Base-by-base conservation (phyloP, 352 stramenopile species). In the Pythium diclinum region DNA sequence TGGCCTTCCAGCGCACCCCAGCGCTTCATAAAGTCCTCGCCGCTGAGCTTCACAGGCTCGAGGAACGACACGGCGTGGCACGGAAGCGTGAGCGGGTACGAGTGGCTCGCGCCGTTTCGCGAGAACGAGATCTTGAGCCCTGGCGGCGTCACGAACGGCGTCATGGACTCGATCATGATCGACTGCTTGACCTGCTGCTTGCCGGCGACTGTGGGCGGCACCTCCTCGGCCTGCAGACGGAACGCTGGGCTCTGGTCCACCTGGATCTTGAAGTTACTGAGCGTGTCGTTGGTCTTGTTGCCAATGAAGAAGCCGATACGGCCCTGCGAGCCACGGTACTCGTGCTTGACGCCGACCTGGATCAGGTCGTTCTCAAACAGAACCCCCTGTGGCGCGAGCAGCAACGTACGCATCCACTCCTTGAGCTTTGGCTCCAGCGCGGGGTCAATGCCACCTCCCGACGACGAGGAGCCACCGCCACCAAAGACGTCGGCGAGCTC, bases 251-350 rank as follows among this genome's bases (percentile, higher is more conserved):
- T 61, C 16, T 56, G 9, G 10, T 80, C 76, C 3, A 98, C 69
- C 63, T 82, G 76, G 9, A 93, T 78, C 10, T 83, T 85, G 73
- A 99, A 97, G 51, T 95, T 75, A 17, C 72, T 76, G 47, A 98
- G 70, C 11, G 79, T 74, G 32, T 87, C 80, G 36, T 72, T 78
- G 17, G 63, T 80, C 65, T 98, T 96, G 79, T 98, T 98, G 64
- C 91, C 93, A 69, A 97, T 98, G 74, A 98, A 98, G 19, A 99
- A 74, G n/a, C 89, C 95, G 67, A 99, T 85, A 44, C 91, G 81
- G 19, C 94, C 95, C 67, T 98, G 90, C 10, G 89, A 89, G n/a
- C 89, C 91, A 32, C 95, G 88, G 71, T 98, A 98, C 72, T 98
- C 88, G 63, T 98, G 94, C 69, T 98, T 98, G 32, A 98, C 85